Base-by-base conservation (phyloP, 2,329 filamentous ascomycete genomes). In the Alternaria rosae region DNA sequence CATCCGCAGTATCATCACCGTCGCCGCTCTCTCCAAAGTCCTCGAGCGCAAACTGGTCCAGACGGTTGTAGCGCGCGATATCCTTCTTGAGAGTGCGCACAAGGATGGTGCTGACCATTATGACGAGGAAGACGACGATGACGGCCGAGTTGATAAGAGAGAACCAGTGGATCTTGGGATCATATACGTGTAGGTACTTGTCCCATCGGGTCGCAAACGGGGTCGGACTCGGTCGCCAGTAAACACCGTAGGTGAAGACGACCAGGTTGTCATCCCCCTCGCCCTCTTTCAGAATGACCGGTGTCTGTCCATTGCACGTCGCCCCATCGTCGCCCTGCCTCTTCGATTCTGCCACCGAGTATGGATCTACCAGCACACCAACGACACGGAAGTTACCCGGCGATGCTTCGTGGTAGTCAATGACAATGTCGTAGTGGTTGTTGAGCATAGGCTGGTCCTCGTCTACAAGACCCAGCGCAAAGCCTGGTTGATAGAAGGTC, bases 81-180 rank as follows among this genome's bases (percentile, higher is more conserved):
- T 99, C 95, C 84, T 97, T 97, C 80, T 90, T 91, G 61, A 99
- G 83, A 1, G 94, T 93, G 56, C 94, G 88, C 58, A 97, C 85
- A 15, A 99, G 85, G 48, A 98, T 92, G n/a, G 94, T 97, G 80
- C 91, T 91, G 66, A 99, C 95, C 72, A 95, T 97, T 47, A 93
- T 88, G 35, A 94, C 90, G 42, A 98, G 85, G 80, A 98, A 95
- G 51, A 97, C 86, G 53, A 99, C 94, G 65, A 99, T 97, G 45
- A 98, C 89, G 52, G 95, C 92, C 35, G 94, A 97, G 81, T 97
- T 97, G 81, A 98, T 92, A 52, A 99, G 88, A 62, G 94, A 97
- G 83, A 98, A 97, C 95, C 95, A 99, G 80, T 99, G 95, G 72
- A 99, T 98, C 84, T 95, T 96, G 54, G 95, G 94, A 79, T 98